Evolutionary conservation across 1,284 basidiomycete genomes (phyloP).

Genomic region (Puccinia hordei): DNA sequence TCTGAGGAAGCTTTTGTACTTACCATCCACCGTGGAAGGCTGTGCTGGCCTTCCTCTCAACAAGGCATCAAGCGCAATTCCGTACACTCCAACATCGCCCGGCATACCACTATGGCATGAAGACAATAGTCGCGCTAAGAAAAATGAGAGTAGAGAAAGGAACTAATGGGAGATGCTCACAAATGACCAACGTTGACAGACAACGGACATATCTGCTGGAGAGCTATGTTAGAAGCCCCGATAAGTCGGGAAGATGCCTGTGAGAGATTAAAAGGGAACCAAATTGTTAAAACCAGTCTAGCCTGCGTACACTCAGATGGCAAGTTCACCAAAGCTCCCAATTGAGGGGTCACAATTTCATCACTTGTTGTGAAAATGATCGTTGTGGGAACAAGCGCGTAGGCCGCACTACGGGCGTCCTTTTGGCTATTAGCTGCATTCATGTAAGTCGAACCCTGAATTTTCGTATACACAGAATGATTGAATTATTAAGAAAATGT

Average conservation of each 20-base stretch:
- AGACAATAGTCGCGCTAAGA: neutral
- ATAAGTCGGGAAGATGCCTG: slow-evolving; percentile 33
- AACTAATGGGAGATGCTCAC: neutral
- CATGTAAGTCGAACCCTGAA: slow-evolving; percentile 15
- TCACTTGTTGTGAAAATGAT: slow-evolving; percentile 51
- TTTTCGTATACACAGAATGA: neutral
- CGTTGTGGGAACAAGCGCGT: slow-evolving; percentile 51
- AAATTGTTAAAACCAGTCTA: too few relatives aligned
- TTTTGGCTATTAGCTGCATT: slow-evolving; percentile 6
- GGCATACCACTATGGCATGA: neutral
- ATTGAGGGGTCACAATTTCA: slow-evolving; percentile 52
- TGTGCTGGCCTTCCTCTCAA: slow-evolving; percentile 32
- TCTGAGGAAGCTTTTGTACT: neutral
- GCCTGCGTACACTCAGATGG: too few relatives aligned
- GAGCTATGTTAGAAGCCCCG: slow-evolving; percentile 12
- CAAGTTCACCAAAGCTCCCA: neutral
- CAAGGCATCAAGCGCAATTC: slow-evolving; percentile 36
- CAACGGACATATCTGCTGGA: slow-evolving; percentile 18
- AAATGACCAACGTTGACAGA: slow-evolving; percentile 21
- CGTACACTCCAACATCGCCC: slow-evolving; percentile 30
- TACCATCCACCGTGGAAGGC: slow-evolving; percentile 28
- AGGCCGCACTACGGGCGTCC: slow-evolving; percentile 10
- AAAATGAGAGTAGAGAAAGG: neutral
- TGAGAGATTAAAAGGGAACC: neutral
- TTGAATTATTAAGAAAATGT: neutral